A percentile compares a stretch with the other conserved stretches of the same genome.
phyloP scores from a whole-genome alignment of 2,329 filamentous ascomycete genomes.

The Fusarium sp. region DNA sequence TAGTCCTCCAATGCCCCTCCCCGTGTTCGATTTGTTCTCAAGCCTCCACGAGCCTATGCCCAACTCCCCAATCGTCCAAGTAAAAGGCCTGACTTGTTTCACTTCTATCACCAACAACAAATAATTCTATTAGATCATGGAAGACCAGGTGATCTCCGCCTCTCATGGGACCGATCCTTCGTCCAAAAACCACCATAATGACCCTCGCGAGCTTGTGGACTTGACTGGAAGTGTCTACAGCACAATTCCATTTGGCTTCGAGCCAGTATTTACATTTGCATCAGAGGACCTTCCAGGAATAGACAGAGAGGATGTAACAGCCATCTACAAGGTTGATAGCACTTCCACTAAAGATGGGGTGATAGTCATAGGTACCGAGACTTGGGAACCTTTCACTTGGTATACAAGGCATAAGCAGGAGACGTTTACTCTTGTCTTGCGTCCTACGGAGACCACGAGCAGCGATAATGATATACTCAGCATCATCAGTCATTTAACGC shows the following conservation, averaged over 20 bases:
- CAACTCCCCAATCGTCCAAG: neutral
- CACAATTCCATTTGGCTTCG: neutral
- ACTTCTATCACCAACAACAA: no score
- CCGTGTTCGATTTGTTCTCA: neutral
- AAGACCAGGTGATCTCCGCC: neutral
- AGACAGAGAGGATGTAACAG: neutral
- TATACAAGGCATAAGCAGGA: neutral
- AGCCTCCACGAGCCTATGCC: neutral
- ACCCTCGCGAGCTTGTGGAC: neutral
- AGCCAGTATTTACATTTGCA: neutral
- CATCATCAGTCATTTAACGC: neutral
- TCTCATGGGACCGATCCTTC: neutral
- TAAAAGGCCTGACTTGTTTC: neutral
- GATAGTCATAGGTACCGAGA: neutral
- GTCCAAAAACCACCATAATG: neutral
- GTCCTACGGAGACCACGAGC: neutral
- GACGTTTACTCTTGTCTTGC: neutral
- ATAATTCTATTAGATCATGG: neutral
- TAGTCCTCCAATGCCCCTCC: neutral
- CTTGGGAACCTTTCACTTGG: neutral
- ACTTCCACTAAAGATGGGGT: neutral
- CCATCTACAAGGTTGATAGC: neutral
- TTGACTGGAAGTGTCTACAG: neutral
- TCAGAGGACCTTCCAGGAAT: neutral
- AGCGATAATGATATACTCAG: neutral